Evolutionary conservation across 2,329 filamentous ascomycete genomes (phyloP).

Genomic region (Cytospora paraplurivora): DNA sequence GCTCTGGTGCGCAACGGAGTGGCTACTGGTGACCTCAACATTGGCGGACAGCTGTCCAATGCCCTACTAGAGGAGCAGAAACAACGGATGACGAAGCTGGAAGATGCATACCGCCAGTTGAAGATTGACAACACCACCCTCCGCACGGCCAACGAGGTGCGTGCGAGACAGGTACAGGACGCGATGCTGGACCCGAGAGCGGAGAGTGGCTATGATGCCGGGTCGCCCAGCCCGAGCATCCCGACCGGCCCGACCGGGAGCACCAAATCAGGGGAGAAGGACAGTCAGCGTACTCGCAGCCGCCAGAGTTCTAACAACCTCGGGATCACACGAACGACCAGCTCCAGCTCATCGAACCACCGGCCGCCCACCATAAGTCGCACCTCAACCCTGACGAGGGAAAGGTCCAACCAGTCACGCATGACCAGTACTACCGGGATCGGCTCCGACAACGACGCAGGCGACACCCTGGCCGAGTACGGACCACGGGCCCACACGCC

Average conservation of each 20-base stretch:
- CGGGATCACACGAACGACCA: slow-evolving; percentile 23
- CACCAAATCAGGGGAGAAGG: slow-evolving; percentile 24
- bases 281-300: slow-evolving; percentile 19
- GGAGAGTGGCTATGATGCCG: slow-evolving; percentile 35
- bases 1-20: slow-evolving; percentile 70
- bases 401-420: slow-evolving; percentile 27
- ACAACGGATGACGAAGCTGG: slow-evolving; percentile 54
- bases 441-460: slow-evolving; percentile 12
- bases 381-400: slow-evolving; percentile 37
- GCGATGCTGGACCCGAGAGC: slow-evolving; percentile 42
- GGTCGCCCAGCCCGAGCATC: slow-evolving; percentile 56
- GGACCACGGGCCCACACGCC: slow-evolving; percentile 1
- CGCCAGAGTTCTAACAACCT: slow-evolving; percentile 31
- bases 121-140: slow-evolving; percentile 72
- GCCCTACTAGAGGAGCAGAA: slow-evolving; percentile 43
- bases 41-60: slow-evolving; percentile 16
- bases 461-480: slow-evolving; percentile 6
- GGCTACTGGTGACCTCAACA: slow-evolving; percentile 49
- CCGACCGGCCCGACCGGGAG: slow-evolving; percentile 56
- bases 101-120: slow-evolving; percentile 63
- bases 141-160: slow-evolving; percentile 62
- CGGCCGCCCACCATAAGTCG: slow-evolving; percentile 30
- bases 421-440: slow-evolving; percentile 25
- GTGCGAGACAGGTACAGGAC: slow-evolving; percentile 51
- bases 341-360: slow-evolving; percentile 29